Evolutionary conservation across 257 asterid genomes (phyloP).

Genomic region (Nicotiana sylvestris): DNA sequence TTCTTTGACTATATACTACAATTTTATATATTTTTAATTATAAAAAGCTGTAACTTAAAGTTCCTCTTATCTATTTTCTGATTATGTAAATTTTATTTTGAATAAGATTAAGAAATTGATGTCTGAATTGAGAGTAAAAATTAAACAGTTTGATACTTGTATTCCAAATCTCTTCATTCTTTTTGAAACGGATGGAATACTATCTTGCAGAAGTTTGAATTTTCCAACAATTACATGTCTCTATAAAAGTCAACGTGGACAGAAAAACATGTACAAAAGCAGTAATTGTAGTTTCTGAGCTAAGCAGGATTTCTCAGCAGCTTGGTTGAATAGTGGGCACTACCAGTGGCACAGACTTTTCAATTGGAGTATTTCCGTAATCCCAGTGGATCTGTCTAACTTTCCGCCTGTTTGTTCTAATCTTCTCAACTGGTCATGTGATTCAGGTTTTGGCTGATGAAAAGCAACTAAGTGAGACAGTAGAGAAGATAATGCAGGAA

Average conservation of each 20-base stretch:
- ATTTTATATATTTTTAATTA: too few species aligned
- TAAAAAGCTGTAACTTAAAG: too few species aligned
- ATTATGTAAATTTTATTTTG: too few species aligned
- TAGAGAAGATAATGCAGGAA: constrained; percentile 29
- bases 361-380: not conserved
- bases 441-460: constrained; percentile 44
- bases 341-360: not conserved
- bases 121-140: too few species aligned
- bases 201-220: not conserved
- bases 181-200: not conserved
- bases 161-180: too few species aligned
- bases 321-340: not conserved
- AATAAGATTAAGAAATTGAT: too few species aligned
- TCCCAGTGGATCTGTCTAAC: not conserved
- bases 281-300: not conserved
- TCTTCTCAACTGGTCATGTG: not conserved
- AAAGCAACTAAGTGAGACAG: constrained; percentile 26
- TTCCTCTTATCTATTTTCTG: too few species aligned
- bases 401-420: not conserved
- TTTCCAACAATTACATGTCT: not conserved
- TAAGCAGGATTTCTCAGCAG: not conserved
- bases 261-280: not conserved
- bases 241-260: not conserved
- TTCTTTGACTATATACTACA: too few species aligned
- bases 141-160: too few species aligned